Evolutionary conservation across 2,329 filamentous ascomycete genomes (phyloP).

Genomic region (Nemania serpens): DNA sequence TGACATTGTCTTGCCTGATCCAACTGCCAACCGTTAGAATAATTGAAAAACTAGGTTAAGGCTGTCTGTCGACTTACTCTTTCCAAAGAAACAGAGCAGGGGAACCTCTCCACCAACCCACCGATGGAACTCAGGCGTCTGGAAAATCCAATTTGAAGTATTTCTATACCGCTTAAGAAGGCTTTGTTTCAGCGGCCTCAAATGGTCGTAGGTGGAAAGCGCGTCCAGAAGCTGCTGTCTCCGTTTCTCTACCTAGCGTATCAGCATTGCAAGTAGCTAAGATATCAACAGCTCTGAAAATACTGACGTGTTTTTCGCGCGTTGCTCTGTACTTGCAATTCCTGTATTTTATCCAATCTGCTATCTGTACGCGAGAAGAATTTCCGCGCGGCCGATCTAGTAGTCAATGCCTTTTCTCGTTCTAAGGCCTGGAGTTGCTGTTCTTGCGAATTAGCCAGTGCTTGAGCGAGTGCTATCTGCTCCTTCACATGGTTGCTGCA

Average conservation of each 20-base stretch:
- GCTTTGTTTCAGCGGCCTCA: slow-evolving; percentile 35
- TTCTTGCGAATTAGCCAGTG: slow-evolving; percentile 32
- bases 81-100: slow-evolving; percentile 16
- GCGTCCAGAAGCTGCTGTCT: slow-evolving; percentile 36
- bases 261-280: not conserved
- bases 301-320: too few relatives aligned
- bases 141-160: slow-evolving; percentile 33
- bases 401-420: not conserved
- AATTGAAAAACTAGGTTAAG: not conserved
- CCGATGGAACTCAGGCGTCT: slow-evolving; percentile 27
- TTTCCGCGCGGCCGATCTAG: not conserved
- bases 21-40: slow-evolving; percentile 6
- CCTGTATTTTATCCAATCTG: too few relatives aligned
- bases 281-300: too few relatives aligned
- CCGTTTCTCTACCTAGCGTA: not conserved
- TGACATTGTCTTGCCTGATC: slow-evolving; percentile 15
- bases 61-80: slow-evolving; percentile 6
- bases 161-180: slow-evolving; percentile 35
- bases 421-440: slow-evolving; percentile 7
- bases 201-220: slow-evolving; percentile 37
- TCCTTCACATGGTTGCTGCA: slow-evolving; percentile 32
- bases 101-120: not conserved
- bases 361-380: too few relatives aligned
- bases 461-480: slow-evolving; percentile 36
- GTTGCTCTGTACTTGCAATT: too few relatives aligned